These are phyloP conservation scores for Globisporangium carolinianum DNA, from an alignment of 352 stramenopile species.

Conservation along the genomic window DNA sequence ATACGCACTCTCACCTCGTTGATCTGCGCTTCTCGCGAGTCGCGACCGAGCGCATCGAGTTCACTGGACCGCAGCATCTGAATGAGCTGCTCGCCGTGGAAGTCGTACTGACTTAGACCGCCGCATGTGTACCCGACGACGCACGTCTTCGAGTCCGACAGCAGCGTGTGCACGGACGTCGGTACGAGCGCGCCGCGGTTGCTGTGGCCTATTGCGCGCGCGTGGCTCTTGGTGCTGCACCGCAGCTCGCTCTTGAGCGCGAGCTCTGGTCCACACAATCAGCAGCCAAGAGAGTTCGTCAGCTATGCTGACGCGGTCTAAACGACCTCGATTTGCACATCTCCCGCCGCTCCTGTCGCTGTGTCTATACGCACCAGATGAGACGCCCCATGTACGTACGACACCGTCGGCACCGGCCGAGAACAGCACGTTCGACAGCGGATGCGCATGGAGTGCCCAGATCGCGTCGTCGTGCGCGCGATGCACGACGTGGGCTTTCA, in stretches of 20 bases:
- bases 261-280: constrained; percentile 32
- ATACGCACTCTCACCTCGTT: constrained; percentile 39
- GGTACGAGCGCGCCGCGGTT: constrained; percentile 48
- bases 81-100: constrained; percentile 68
- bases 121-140: constrained; percentile 76
- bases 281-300: not conserved
- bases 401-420: constrained; percentile 72
- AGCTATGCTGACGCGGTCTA: too few relatives aligned
- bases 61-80: constrained; percentile 65
- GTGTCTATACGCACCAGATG: constrained; percentile 34
- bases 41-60: constrained; percentile 44
- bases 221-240: constrained; percentile 45
- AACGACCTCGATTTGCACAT: too few relatives aligned
- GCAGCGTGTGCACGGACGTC: constrained; percentile 64
- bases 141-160: constrained; percentile 75
- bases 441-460: constrained; percentile 78
- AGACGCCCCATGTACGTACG: constrained; percentile 71
- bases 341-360: too few relatives aligned
- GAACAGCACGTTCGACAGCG: constrained; percentile 78
- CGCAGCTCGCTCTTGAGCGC: constrained; percentile 69
- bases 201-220: constrained; percentile 46
- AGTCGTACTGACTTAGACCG: constrained; percentile 63
- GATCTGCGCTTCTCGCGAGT: constrained; percentile 59
- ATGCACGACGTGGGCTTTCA: constrained; percentile 64
- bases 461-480: constrained; percentile 76